Evolutionary conservation across 139 green algal species (phyloP).

Genomic region (Edaphochlamys debaryana): DNA sequence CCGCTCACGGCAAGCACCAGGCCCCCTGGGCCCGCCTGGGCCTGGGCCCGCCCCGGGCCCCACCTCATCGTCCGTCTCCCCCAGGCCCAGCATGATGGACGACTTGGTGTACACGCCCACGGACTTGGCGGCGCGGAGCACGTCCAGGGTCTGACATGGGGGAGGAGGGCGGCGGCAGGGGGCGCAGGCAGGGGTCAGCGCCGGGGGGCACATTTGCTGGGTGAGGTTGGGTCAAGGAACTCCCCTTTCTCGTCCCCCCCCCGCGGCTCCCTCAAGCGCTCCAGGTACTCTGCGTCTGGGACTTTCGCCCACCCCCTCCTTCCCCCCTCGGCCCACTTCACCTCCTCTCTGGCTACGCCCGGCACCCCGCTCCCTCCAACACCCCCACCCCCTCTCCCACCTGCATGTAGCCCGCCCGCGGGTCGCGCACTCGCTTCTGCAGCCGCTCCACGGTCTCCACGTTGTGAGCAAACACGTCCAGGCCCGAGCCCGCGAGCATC

Average conservation of each 20-base stretch:
- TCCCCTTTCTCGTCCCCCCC: no score
- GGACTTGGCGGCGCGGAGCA: slow-evolving; percentile 83
- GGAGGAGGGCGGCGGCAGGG: background rate
- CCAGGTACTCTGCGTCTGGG: no score
- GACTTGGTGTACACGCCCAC: slow-evolving; percentile 90
- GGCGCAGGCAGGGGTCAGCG: background rate
- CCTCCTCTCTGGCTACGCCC: background rate
- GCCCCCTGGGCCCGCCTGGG: no score
- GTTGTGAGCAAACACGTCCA: slow-evolving; percentile 99
- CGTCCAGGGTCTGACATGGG: slow-evolving; percentile 62
- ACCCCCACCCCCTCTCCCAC: slow-evolving; percentile 39
- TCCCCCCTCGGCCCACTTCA: no score
- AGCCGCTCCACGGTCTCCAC: slow-evolving; percentile 95
- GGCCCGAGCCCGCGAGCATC: slow-evolving; percentile 65
- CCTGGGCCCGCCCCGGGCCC: no score
- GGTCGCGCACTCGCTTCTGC: slow-evolving; percentile 87
- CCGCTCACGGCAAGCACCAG: no score
- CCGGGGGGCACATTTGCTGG: background rate
- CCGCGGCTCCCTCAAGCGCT: background rate
- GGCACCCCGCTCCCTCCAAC: background rate
- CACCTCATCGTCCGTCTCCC: slow-evolving; percentile 88
- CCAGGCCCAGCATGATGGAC: slow-evolving; percentile 97
- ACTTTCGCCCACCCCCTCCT: no score
- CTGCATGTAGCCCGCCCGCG: slow-evolving; percentile 88
- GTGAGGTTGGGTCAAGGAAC: no score